phyloP scores from a whole-genome alignment of 2,329 filamentous ascomycete genomes.

The Claviceps arundinis region DNA sequence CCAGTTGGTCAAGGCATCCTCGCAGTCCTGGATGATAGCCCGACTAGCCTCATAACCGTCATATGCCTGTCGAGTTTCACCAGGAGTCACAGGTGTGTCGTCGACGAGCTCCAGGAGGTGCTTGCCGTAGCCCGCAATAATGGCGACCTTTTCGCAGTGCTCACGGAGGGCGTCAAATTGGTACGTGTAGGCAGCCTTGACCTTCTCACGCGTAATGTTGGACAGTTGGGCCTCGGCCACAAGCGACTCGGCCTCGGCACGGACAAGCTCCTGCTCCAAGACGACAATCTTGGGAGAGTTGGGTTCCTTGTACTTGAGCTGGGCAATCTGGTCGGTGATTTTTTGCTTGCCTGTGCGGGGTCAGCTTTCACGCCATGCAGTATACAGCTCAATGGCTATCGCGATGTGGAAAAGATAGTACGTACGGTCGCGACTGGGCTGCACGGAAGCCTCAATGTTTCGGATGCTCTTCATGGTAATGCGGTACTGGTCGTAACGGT shows the following conservation, averaged over 20 bases:
- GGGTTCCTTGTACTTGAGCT: constrained; percentile 99
- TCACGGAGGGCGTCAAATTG: constrained; percentile 96
- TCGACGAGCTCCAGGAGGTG: constrained; percentile 95
- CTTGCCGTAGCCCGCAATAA: constrained; percentile 95
- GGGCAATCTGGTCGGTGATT: constrained; percentile 96
- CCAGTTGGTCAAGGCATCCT: constrained; percentile 96
- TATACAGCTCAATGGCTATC: neutral
- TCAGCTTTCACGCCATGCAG: neutral
- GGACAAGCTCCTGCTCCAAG: constrained; percentile 94
- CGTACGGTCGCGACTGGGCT: constrained; percentile 92
- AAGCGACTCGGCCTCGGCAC: constrained; percentile 95
- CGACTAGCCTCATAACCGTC: constrained; percentile 98
- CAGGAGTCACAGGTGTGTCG: constrained; percentile 91
- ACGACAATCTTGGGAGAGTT: constrained; percentile 97
- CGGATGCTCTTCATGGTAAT: constrained; percentile 99
- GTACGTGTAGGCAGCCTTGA: constrained; percentile 96
- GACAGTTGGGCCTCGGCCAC: constrained; percentile 96
- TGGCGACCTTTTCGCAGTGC: constrained; percentile 95
- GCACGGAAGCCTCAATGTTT: constrained; percentile 96
- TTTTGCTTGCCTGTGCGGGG: constrained; percentile 77
- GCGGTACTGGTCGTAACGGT: constrained; percentile 97
- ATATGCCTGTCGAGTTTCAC: constrained; percentile 89
- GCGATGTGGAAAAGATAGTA: constrained; percentile 5
- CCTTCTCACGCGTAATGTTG: constrained; percentile 98
- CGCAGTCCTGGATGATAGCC: constrained; percentile 97